Evolutionary conservation across 2,329 filamentous ascomycete species (phyloP).

Genomic region (Neonectria faginata): DNA sequence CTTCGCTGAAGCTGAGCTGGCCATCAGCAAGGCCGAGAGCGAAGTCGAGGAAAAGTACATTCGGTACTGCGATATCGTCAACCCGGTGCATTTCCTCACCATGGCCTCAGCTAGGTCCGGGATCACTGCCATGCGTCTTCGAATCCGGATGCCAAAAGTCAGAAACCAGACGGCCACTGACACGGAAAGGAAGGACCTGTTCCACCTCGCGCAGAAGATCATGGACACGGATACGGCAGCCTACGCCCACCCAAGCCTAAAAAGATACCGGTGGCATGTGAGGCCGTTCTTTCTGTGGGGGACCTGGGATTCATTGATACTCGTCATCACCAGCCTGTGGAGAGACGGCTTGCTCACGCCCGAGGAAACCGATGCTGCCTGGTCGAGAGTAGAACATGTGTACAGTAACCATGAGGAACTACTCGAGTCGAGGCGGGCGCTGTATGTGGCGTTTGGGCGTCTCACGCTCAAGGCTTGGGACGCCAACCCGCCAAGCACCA

Average conservation of each 20-base stretch:
- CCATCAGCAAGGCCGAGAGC: conserved; percentile 56
- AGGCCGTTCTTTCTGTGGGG: conserved; percentile 48
- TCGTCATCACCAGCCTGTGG: conserved; percentile 45
- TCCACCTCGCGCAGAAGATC: conserved; percentile 53
- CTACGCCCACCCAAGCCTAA: conserved; percentile 40
- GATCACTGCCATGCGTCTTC: conserved; percentile 43
- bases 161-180: conserved; percentile 44
- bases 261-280: conserved; percentile 49
- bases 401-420: conserved; percentile 48
- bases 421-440: conserved; percentile 41
- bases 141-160: conserved; percentile 35
- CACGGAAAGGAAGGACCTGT: conserved; percentile 39
- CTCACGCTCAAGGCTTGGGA: conserved; percentile 51
- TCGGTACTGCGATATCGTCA: conserved; percentile 57
- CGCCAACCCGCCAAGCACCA: conserved; percentile 24
- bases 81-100: conserved; percentile 52
- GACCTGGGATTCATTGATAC: conserved; percentile 49
- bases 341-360: conserved; percentile 38
- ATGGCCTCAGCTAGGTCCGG: conserved; percentile 44
- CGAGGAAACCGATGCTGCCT: conserved; percentile 35
- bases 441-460: conserved; percentile 46
- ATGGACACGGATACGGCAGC: conserved; percentile 50
- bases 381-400: conserved; percentile 44
- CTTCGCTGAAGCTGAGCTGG: conserved; percentile 45
- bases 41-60: conserved; percentile 56